Conservation (phyloP, 306 rosid species). For the Pterocarpus macrocarpus region DNA sequence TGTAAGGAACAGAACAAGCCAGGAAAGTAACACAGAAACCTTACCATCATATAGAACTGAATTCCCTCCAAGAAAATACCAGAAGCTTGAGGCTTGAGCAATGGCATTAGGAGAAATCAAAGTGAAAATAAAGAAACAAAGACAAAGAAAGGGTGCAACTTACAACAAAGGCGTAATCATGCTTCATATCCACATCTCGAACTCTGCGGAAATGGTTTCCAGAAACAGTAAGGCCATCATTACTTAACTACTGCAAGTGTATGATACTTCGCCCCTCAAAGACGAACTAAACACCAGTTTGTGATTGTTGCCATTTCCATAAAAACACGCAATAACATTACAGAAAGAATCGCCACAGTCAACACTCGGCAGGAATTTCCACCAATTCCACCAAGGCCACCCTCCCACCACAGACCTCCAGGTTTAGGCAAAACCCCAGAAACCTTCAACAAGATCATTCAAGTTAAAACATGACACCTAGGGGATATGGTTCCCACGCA, state of each 20-base stretch:
- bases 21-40: constrained; percentile 36
- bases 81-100: constrained; percentile 4
- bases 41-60: constrained; percentile 35
- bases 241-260: constrained; percentile 70
- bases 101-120: constrained; percentile 11
- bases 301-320: constrained; percentile 83
- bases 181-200: constrained; percentile 88
- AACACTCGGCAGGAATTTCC: constrained; percentile 74
- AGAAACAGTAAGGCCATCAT: constrained; percentile 85
- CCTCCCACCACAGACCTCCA: constrained; percentile 81
- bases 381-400: constrained; percentile 76
- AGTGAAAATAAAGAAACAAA: constrained; percentile 12
- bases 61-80: constrained; percentile 30
- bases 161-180: constrained; percentile 83
- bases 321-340: constrained; percentile 78
- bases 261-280: constrained; percentile 75
- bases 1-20: constrained; percentile 36
- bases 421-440: constrained; percentile 72
- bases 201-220: constrained; percentile 86
- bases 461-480: constrained; percentile 67
- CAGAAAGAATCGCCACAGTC: constrained; percentile 85
- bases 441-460: constrained; percentile 87
- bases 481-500: constrained; percentile 61
- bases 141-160: constrained; percentile 45
- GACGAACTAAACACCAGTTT: constrained; percentile 85